Evolutionary conservation across 1,284 basidiomycete genomes (phyloP), one percentile per base, ranked within the genome.

Genomic region (Ganoderma multipileum): DNA sequence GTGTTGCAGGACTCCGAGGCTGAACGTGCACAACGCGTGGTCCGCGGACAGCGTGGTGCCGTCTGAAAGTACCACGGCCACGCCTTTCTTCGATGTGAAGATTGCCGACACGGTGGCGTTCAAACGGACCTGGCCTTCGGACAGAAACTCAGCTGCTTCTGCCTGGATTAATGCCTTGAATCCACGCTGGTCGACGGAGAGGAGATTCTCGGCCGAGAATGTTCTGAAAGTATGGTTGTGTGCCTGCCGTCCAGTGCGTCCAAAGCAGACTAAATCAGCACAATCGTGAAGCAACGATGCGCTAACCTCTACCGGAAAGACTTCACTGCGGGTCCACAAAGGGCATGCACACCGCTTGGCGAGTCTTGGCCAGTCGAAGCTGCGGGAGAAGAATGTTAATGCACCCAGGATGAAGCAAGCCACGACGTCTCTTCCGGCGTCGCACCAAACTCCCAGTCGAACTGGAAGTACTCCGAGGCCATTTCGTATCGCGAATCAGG

Each of bases 11-110:
- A 89, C 87, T 0, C 88, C 88, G 2, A 89, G 75, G 65, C 87
- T 89, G 77, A 91, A 91, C 0, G 90, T 91, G 70, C 86, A 87
- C 23, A 91, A 75, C 1, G 85, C 88, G 71, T 88, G 87, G 41
- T 89, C 84, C 2, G 84, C 88, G 1, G 76, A 78, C 26, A 90
- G 58, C 0, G 60, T 79, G 26, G 78, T 77, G 0, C 87, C 87
- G 66, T 85, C 80, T 0, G 78, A 75, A 36, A 89, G 80, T 2
- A 62, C 54, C 23, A 78, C 75, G 0, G 78, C 79, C 18, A 90
- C 87, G 9, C 79, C 75, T n/a, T 74, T 65, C 6, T 81, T 79
- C 16, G 76, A 75, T 72, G 89, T 86, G 26, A 81, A 75, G 71
- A 93, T 83, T 0, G 75, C 77, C 44, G 78, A 79, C 50, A 93